Percentiles rank a stretch among this genome's conserved stretches.
Conservation (phyloP, 1,284 basidiomycete species). For the Pholiota adiposa region DNA sequence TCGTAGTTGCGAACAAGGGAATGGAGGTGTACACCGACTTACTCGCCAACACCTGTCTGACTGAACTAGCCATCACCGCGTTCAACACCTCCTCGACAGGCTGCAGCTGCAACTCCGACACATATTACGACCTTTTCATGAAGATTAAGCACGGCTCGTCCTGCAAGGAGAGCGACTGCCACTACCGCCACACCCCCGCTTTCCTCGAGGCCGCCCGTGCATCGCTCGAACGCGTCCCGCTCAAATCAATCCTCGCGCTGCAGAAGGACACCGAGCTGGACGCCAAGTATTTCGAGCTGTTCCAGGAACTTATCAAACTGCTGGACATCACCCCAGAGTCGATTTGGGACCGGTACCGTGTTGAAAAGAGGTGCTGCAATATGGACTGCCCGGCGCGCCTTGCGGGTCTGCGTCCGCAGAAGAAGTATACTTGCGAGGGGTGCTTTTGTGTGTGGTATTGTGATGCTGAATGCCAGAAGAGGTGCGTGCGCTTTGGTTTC, state of each 20-base stretch:
- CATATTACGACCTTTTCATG: too few relatives aligned
- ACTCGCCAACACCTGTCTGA: too few relatives aligned
- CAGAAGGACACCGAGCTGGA: not conserved
- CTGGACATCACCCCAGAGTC: conserved; percentile 2
- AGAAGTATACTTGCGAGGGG: conserved; percentile 7
- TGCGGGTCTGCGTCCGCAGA: not conserved
- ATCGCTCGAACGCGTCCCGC: conserved; percentile 5
- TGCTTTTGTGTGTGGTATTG: conserved; percentile 15
- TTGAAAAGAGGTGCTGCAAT: conserved; percentile 14
- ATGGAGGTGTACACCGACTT: too few relatives aligned
- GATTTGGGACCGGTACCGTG: conserved; percentile 11
- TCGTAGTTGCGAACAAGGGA: too few relatives aligned
- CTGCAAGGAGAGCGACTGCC: not conserved
- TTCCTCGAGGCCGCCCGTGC: conserved; percentile 1
- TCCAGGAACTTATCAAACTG: not conserved
- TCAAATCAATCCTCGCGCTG: not conserved
- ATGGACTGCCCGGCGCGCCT: conserved; percentile 4
- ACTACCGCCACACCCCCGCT: not conserved
- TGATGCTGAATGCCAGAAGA: conserved; percentile 11
- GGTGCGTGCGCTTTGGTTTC: not conserved
- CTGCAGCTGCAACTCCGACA: too few relatives aligned
- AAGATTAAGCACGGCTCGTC: too few relatives aligned
- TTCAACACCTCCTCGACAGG: too few relatives aligned
- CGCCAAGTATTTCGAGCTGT: not conserved
- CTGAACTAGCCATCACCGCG: too few relatives aligned